phyloP scores from a whole-genome alignment of 805 yeast species.

The Yamadazyma endophytica region DNA sequence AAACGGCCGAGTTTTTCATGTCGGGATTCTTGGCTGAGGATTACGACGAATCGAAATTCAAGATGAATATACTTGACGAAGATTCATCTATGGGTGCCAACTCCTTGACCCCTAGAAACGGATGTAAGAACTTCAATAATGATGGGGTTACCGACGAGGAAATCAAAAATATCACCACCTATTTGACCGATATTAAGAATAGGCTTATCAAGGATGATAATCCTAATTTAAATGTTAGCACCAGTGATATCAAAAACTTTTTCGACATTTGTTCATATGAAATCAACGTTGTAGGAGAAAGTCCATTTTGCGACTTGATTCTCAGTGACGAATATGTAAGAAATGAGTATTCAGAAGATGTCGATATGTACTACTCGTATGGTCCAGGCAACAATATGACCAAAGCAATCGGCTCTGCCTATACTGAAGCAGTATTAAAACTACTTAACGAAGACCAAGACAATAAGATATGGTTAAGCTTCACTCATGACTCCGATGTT shows the following conservation, averaged over 20 bases:
- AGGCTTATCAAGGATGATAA: slow-evolving; percentile 29
- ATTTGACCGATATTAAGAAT: slow-evolving; percentile 46
- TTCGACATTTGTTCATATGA: slow-evolving; percentile 73
- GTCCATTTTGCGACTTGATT: slow-evolving; percentile 63
- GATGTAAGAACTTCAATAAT: slow-evolving; percentile 36
- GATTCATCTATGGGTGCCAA: slow-evolving; percentile 48
- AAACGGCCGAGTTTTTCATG: slow-evolving; percentile 52
- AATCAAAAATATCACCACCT: slow-evolving; percentile 48
- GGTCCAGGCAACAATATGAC: slow-evolving; percentile 62
- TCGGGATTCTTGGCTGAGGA: slow-evolving; percentile 52
- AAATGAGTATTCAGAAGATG: slow-evolving; percentile 59
- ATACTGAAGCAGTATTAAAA: slow-evolving; percentile 42
- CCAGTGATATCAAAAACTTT: slow-evolving; percentile 47
- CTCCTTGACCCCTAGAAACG: slow-evolving; percentile 51
- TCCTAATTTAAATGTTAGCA: slow-evolving; percentile 43
- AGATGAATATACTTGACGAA: slow-evolving; percentile 44
- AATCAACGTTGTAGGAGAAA: slow-evolving; percentile 62
- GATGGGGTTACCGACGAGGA: slow-evolving; percentile 12
- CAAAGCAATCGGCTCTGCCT: slow-evolving; percentile 55
- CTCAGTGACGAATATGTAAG: slow-evolving; percentile 66
- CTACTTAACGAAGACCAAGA: slow-evolving; percentile 41
- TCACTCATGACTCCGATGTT: slow-evolving; percentile 72
- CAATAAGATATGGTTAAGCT: slow-evolving; percentile 60
- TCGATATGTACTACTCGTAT: slow-evolving; percentile 53
- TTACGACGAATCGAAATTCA: slow-evolving; percentile 20